Evolutionary conservation across 257 asterid species (phyloP).

Genomic region (Fraxinus quadrangulata): DNA sequence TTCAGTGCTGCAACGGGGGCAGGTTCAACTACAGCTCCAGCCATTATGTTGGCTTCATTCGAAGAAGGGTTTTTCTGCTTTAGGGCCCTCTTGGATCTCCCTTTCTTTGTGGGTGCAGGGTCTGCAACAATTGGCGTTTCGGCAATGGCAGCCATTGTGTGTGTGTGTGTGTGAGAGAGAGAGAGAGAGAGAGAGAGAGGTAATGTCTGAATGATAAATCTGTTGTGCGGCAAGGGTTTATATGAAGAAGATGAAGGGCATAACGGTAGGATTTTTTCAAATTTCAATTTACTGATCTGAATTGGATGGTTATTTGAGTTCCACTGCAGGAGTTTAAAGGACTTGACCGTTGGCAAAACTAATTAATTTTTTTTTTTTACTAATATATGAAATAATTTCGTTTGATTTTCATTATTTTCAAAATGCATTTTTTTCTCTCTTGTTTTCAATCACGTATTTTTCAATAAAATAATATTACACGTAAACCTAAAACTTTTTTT

Average conservation of each 20-base stretch:
- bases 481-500: too few species aligned
- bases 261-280: slow-evolving; percentile 42
- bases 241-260: slow-evolving; percentile 7
- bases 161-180: background rate
- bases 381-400: background rate
- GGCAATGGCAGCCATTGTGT: slow-evolving; percentile 52
- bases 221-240: background rate
- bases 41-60: slow-evolving; percentile 60
- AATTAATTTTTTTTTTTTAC: background rate
- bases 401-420: too few species aligned
- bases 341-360: slow-evolving; percentile 33
- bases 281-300: slow-evolving; percentile 19
- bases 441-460: too few species aligned
- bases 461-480: too few species aligned
- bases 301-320: background rate
- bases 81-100: slow-evolving; percentile 52
- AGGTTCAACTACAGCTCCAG: slow-evolving; percentile 45
- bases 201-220: slow-evolving; percentile 3
- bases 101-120: slow-evolving; percentile 51
- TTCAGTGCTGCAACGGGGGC: slow-evolving; percentile 32
- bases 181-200: background rate
- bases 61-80: slow-evolving; percentile 47
- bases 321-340: background rate
- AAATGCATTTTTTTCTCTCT: too few species aligned
- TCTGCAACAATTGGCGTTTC: slow-evolving; percentile 37